These are phyloP conservation scores for Myriosclerotinia duriaeana DNA, from an alignment of 2,329 filamentous ascomycete genomes.

Conservation along the genomic window DNA sequence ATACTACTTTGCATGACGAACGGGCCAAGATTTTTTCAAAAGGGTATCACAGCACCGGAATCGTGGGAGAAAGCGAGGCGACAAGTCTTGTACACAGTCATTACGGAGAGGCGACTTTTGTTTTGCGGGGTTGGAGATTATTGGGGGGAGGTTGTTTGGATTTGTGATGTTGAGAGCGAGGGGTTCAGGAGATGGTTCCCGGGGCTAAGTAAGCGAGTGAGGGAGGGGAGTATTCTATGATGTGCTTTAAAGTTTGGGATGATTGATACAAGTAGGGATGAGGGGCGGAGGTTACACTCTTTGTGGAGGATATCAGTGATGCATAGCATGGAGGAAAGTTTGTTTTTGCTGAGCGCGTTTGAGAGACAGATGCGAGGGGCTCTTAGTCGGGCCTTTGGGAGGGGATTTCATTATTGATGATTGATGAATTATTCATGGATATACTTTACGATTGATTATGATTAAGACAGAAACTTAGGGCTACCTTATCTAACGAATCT, in stretches of 20 bases:
- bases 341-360: neutral
- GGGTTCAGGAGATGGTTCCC: neutral
- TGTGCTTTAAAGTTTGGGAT: neutral
- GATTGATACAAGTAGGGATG: neutral
- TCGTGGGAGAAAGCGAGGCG: slow-evolving; percentile 38
- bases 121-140: neutral
- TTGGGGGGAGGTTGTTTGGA: neutral
- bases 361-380: neutral
- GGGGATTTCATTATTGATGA: neutral
- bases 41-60: slow-evolving; percentile 38
- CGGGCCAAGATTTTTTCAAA: slow-evolving; percentile 29
- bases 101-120: slow-evolving; percentile 33
- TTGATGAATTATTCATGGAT: slow-evolving; percentile 9
- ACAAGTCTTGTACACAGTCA: slow-evolving; percentile 38
- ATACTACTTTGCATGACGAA: slow-evolving; percentile 31
- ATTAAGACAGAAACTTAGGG: slow-evolving; percentile 6
- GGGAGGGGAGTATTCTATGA: neutral
- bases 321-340: slow-evolving; percentile 15
- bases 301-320: neutral
- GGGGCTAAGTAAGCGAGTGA: slow-evolving; percentile 36
- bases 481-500: slow-evolving; percentile 21
- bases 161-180: too few species aligned
- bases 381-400: too few species aligned
- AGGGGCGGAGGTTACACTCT: slow-evolving; percentile 6
- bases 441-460: neutral